Conservation (phyloP, 106 monocot genomes). For the Dactylorhiza incarnata region DNA sequence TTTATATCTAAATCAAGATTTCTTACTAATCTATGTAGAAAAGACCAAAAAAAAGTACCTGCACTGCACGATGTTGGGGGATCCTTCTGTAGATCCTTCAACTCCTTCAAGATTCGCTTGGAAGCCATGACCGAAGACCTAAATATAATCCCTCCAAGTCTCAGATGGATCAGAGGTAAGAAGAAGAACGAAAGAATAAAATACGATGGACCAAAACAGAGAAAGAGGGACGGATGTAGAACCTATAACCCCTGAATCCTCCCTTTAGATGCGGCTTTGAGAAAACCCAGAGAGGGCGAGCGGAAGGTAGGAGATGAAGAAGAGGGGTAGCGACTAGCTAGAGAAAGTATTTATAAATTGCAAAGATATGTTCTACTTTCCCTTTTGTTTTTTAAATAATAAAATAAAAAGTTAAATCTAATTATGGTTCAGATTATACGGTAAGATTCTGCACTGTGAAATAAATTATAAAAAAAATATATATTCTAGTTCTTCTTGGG, state of each 20-base stretch:
- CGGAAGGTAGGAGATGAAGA: neutral
- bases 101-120: conserved; percentile 11
- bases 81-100: conserved; percentile 16
- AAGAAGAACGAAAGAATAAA: neutral
- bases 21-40: neutral
- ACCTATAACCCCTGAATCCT: neutral
- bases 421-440: too few relatives aligned
- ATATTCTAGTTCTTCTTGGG: too few relatives aligned
- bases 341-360: too few relatives aligned
- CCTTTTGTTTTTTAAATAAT: too few relatives aligned
- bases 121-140: conserved; percentile 13
- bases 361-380: too few relatives aligned
- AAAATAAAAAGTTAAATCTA: too few relatives aligned
- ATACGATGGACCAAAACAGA: neutral
- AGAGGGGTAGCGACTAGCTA: too few relatives aligned
- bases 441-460: too few relatives aligned
- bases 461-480: too few relatives aligned
- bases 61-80: conserved; percentile 13
- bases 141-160: neutral
- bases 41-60: neutral
- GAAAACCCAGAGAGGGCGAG: neutral
- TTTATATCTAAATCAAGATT: neutral
- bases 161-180: neutral
- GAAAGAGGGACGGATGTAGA: neutral
- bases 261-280: neutral